Evolutionary conservation across 768 basidiomycete species (phyloP).

Genomic region (Phylloporus sp.): DNA sequence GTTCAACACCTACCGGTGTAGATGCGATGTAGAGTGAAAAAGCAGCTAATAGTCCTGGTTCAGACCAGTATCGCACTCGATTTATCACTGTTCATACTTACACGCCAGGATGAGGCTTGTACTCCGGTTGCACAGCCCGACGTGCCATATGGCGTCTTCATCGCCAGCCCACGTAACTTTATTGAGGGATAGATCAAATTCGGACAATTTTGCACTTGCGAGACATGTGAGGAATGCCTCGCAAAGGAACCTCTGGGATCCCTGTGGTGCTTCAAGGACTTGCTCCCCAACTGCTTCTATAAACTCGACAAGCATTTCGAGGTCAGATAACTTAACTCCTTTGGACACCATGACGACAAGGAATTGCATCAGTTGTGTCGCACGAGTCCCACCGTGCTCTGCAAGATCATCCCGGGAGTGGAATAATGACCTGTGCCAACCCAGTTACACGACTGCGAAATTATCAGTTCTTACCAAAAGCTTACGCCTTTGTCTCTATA

Average conservation of each 20-base stretch:
- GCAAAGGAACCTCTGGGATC: constrained; percentile 22
- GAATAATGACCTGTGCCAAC: constrained; percentile 13
- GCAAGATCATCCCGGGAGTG: constrained; percentile 4
- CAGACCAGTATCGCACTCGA: not conserved
- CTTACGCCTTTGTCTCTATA: constrained; percentile 15
- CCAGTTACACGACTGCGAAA: not conserved
- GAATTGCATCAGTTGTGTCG: constrained; percentile 25
- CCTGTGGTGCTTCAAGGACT: constrained; percentile 9
- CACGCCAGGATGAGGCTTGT: constrained; percentile 39
- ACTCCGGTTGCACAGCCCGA: constrained; percentile 27
- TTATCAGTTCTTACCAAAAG: not conserved
- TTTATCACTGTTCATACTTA: constrained; percentile 26
- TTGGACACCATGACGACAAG: constrained; percentile 20
- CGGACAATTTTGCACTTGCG: constrained; percentile 22
- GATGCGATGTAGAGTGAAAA: constrained; percentile 43
- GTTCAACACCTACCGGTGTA: constrained; percentile 24
- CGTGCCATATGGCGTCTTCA: constrained; percentile 37
- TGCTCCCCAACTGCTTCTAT: constrained; percentile 13
- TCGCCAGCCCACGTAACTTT: constrained; percentile 14
- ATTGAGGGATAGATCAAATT: constrained; percentile 7
- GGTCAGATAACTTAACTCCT: constrained; percentile 7
- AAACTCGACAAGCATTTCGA: constrained; percentile 8
- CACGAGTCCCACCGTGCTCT: constrained; percentile 1
- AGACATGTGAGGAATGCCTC: constrained; percentile 36
- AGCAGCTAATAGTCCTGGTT: constrained; percentile 38